phyloP scores from a whole-genome alignment of 2,329 filamentous ascomycete genomes.

The Aspergillus fischeri region DNA sequence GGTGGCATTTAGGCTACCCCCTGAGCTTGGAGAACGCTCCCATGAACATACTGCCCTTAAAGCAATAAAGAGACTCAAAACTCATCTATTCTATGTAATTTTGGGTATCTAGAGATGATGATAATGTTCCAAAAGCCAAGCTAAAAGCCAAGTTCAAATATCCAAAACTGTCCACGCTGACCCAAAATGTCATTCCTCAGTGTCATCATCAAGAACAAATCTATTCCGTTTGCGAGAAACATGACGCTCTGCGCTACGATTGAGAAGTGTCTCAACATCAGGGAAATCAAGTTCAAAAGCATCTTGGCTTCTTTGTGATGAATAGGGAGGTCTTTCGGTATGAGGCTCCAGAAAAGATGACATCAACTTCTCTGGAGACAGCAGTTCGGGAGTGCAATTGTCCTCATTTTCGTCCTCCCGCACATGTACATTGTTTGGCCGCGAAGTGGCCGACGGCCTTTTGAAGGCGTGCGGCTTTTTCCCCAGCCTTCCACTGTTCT shows the following conservation, averaged over 20 bases:
- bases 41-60: neutral
- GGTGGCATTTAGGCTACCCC: neutral
- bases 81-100: neutral
- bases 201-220: constrained; percentile 28
- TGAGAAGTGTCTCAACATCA: constrained; percentile 25
- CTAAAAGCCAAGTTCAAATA: neutral
- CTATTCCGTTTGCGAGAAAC: constrained; percentile 15
- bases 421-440: neutral
- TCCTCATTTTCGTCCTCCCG: neutral
- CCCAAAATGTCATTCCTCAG: constrained; percentile 18
- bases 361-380: constrained; percentile 11
- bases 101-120: neutral
- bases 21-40: neutral
- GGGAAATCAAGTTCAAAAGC: constrained; percentile 23
- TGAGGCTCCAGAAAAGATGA: constrained; percentile 10
- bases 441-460: neutral
- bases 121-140: neutral
- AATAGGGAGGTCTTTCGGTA: constrained; percentile 14
- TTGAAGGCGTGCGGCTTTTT: neutral
- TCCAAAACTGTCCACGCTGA: constrained; percentile 6
- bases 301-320: constrained; percentile 16
- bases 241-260: constrained; percentile 12
- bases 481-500: neutral
- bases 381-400: constrained; percentile 1
- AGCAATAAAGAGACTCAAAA: neutral